These are phyloP conservation scores for Malus sieversii DNA, from an alignment of 306 rosid genomes.

Conservation along the genomic window DNA sequence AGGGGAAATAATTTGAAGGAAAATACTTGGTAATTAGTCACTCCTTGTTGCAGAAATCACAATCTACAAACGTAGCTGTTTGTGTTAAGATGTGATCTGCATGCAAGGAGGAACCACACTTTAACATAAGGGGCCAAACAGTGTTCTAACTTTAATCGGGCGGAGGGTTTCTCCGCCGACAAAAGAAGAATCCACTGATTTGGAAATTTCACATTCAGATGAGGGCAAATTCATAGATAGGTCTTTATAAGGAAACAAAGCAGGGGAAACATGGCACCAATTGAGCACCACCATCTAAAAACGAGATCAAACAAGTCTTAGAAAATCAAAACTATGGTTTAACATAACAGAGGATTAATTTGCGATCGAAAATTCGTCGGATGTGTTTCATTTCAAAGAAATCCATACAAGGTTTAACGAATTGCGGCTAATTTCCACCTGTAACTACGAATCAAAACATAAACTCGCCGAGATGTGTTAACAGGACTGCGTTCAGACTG, in stretches of 20 bases:
- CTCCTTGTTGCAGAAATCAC: too few species aligned
- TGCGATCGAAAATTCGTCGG: not conserved
- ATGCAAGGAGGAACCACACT: too few species aligned
- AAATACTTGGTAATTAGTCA: too few species aligned
- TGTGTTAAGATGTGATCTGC: not conserved
- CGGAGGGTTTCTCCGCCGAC: not conserved
- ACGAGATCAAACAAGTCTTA: not conserved
- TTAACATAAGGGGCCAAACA: not conserved
- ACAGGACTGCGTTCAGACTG: not conserved
- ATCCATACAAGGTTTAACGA: not conserved
- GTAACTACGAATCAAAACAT: not conserved
- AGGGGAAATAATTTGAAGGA: not conserved
- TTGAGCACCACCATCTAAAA: not conserved
- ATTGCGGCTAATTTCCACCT: not conserved
- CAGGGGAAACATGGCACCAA: too few species aligned
- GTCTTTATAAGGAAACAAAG: too few species aligned
- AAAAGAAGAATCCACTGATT: not conserved
- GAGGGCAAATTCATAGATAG: not conserved
- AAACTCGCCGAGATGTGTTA: not conserved
- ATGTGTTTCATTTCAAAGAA: constrained; percentile 1
- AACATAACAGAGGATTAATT: not conserved
- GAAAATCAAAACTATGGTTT: not conserved
- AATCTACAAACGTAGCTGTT: not conserved
- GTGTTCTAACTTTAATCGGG: not conserved
- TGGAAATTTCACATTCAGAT: not conserved